Conservation (phyloP, 2,329 filamentous ascomycete genomes). For the Colletotrichum navitas region DNA sequence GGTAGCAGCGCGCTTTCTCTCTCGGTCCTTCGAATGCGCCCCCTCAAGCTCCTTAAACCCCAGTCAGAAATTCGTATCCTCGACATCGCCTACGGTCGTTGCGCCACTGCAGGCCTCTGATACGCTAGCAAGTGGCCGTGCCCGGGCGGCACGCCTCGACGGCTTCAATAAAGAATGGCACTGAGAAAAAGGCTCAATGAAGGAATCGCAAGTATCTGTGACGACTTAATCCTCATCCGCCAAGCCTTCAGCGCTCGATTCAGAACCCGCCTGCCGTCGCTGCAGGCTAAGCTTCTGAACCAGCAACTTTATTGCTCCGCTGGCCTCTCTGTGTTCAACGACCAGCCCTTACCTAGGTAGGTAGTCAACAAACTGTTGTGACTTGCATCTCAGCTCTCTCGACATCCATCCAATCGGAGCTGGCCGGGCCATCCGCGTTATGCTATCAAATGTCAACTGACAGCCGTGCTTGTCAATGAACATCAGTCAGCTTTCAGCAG, state of each 20-base stretch:
- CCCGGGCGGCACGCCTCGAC: conserved; percentile 3
- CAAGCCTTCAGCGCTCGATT: conserved; percentile 11
- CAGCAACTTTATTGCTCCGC: neutral
- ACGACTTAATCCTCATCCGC: conserved; percentile 2
- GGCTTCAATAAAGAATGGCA: conserved; percentile 19
- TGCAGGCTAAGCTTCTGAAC: neutral
- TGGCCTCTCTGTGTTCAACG: neutral
- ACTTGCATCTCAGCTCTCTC: conserved; percentile 13
- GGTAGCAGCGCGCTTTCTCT: conserved; percentile 30
- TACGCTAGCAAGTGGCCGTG: conserved; percentile 3
- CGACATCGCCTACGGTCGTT: conserved; percentile 3
- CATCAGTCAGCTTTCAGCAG: conserved; percentile 16
- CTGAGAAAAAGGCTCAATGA: conserved; percentile 10
- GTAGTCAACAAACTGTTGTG: neutral
- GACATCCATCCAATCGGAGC: neutral
- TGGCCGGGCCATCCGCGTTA: neutral
- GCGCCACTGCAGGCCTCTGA: neutral
- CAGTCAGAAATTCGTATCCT: conserved; percentile 11
- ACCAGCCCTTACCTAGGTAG: neutral
- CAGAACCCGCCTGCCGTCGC: neutral
- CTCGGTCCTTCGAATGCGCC: conserved; percentile 19
- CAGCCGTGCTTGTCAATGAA: neutral
- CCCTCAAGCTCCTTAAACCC: neutral
- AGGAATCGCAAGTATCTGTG: conserved; percentile 5
- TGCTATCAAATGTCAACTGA: neutral